Base-by-base conservation (phyloP, 495 filamentous ascomycete genomes). In the Penicillium maclennaniae region DNA sequence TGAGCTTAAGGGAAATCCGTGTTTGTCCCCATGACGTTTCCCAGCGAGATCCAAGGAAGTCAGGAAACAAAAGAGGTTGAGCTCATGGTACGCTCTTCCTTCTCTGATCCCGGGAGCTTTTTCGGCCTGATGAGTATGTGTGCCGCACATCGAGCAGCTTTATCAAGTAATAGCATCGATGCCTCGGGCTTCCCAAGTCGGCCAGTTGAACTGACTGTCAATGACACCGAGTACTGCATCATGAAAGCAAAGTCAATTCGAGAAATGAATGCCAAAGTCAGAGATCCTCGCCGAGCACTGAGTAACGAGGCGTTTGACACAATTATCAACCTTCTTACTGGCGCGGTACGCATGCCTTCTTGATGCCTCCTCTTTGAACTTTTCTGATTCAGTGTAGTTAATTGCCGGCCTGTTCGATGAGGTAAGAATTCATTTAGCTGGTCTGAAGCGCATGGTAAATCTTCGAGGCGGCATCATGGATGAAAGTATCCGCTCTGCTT, bases 111-210 rank as follows among this genome's bases (percentile, higher is more conserved):
- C 0, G 67, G 68, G 3, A 65, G 61, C 48, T 72, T 72, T 51
- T 72, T 67, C 41, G 68, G 66, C 31, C 49, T 70, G 14, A 69
- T 72, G 69, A 69, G 59, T 39, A 70, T 70, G 61, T 63, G 63
- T 28, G 69, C 69, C 42, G 69, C 68, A 19, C 69, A 72, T 52
- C 62, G 66, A 50, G 66, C 68, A 20, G 55, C 57, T 23, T 37
- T 70, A n/a, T 47, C 55, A 8, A 51, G 56, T 20, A 51, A 58
- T 36, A 60, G 57, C 37, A 57, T 55, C 19, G 54, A 52, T 42
- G 28, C 47, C 6, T 51, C 47, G 10, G 21, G 38, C 25, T 28
- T 46, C 6, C 25, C 42, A 28, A 41, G 19, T 38, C 25, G 36
- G 9, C 4, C 31, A 3, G 25, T 25, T 21, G 37, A 54, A 7